These are phyloP conservation scores for Daucus carota DNA, from an alignment of 129 eudicot genomes.

Conservation along the genomic window DH1_v3.0 NC_030384.2:31584001-31584500, in stretches of 20 bases:
- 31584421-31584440: too few species aligned
- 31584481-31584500: too few species aligned
- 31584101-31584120: neutral
- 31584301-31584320: neutral
- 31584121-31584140: neutral
- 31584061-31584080: neutral
- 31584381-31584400: neutral
- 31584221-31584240: neutral
- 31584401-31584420: too few species aligned
- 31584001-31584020: conserved; percentile 1
- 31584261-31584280: conserved; percentile 4
- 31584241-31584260: neutral
- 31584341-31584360: too few species aligned
- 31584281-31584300: neutral
- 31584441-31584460: neutral
- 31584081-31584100: neutral
- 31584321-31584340: too few species aligned
- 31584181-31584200: neutral
- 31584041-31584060: neutral
- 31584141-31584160: neutral
- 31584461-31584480: neutral
- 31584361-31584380: neutral
- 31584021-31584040: conserved; percentile 1
- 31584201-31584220: neutral
- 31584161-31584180: neutral